Base-by-base conservation (phyloP, 768 basidiomycete genomes). In the Rhodotorula sphaerocarpa region DNA sequence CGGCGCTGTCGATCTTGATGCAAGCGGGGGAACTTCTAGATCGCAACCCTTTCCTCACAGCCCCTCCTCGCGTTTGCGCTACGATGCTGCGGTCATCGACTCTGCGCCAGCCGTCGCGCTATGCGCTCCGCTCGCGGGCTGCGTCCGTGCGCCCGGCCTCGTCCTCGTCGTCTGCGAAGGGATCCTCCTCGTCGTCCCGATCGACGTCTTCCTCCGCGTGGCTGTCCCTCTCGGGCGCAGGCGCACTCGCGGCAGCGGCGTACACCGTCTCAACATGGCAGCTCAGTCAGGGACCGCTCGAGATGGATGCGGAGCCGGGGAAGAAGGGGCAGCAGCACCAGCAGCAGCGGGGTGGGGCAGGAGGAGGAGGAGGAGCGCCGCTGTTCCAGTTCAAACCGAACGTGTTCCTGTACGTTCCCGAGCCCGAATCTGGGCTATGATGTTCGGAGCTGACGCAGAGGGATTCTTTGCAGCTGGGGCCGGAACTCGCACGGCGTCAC, bases 401-500 rank as follows among this genome's bases (percentile, higher is more conserved):
- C 7, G 55, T 56, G 15, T 56, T 56, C 28, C 45, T 56, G 55
- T 56, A 44, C 54, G 54, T 55, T 1, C 28, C 15, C 3, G 23
- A 14, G 18, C 21, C 25, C 6, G 3, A 18, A 7, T n/a, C 5
- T 9, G 20, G 5, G 7, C 43, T 28, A 1, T n/a, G 18, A 34
- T 15, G 11, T 7, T 3, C 9, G 28, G 0, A 16, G 18, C 27
- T 25, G 27, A 53, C 52, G 1, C 7, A 11, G 27, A 3, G 3
- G 18, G 6, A 6, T 7, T n/a, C 9, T 10, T n/a, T n/a, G 23
- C 41, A 58, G 57, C 10, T 58, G 57, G 57, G 57, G 57, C 3
- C 57, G 57, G 41, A 58, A 58, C 33, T 31, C 57, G 0, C 57
- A 58, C 41, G 34, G 36, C 5, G 57, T 58, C n/a, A 47, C 51